Evolutionary conservation across 2,329 filamentous ascomycete genomes (phyloP).

Genomic region (Fusarium sacchari): DNA sequence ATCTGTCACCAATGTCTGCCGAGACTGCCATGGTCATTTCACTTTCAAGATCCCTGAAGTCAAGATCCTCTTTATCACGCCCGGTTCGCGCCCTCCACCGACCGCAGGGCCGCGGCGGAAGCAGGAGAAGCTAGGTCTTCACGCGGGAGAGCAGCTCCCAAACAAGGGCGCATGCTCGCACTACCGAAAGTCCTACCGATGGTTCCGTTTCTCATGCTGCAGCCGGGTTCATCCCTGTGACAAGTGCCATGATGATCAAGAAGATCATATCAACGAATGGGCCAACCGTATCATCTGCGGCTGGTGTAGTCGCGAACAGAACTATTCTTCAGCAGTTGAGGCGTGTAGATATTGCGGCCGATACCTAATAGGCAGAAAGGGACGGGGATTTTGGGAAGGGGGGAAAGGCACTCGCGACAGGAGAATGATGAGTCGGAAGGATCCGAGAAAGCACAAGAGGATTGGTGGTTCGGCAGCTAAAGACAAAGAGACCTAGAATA

Average conservation of each 20-base stretch:
- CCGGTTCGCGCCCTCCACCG: slow-evolving; percentile 57
- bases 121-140: slow-evolving; percentile 65
- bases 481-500: slow-evolving; percentile 23
- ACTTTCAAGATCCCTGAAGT: slow-evolving; percentile 81
- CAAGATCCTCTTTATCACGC: slow-evolving; percentile 78
- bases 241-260: slow-evolving; percentile 77
- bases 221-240: slow-evolving; percentile 69
- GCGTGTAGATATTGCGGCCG: slow-evolving; percentile 79
- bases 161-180: slow-evolving; percentile 64
- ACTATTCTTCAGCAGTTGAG: slow-evolving; percentile 73
- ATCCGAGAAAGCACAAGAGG: slow-evolving; percentile 77
- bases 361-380: slow-evolving; percentile 72
- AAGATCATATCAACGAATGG: slow-evolving; percentile 81
- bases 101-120: slow-evolving; percentile 55
- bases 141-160: slow-evolving; percentile 66
- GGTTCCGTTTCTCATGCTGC: slow-evolving; percentile 74
- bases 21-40: slow-evolving; percentile 83
- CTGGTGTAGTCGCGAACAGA: slow-evolving; percentile 82
- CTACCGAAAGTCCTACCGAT: slow-evolving; percentile 68
- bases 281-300: slow-evolving; percentile 87
- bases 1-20: slow-evolving; percentile 77
- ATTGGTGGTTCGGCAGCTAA: slow-evolving; percentile 52
- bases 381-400: slow-evolving; percentile 85
- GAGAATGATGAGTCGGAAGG: slow-evolving; percentile 77
- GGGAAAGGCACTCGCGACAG: slow-evolving; percentile 83